Percentiles rank a stretch among this genome's conserved stretches.
phyloP scores from a whole-genome alignment of 176 grass and related monocot species.

The Raddia guianensis region DNA sequence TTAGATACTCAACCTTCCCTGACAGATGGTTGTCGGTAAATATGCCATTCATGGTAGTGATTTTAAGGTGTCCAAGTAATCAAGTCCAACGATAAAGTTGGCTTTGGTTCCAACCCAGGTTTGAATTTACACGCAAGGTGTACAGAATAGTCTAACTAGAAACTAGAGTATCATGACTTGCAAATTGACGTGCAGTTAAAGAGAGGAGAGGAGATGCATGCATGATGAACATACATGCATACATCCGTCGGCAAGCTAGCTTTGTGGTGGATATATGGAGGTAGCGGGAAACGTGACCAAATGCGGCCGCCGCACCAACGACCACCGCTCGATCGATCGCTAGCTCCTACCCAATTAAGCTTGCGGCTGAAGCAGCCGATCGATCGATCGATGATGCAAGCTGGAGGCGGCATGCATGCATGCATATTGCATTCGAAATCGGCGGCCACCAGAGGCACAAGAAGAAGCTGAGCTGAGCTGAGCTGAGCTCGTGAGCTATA shows the following conservation, averaged over 20 bases:
- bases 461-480: not conserved
- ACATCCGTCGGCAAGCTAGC: slow-evolving; percentile 23
- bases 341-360: no score
- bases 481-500: no score
- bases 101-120: not conserved
- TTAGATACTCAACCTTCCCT: no score
- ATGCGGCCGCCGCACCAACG: not conserved
- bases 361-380: not conserved
- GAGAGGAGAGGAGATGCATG: not conserved
- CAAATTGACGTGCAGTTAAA: not conserved
- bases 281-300: not conserved
- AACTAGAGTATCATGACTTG: not conserved
- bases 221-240: no score
- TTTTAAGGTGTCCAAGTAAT: not conserved
- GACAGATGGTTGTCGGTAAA: no score
- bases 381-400: not conserved
- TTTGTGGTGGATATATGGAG: no score
- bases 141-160: not conserved
- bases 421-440: not conserved
- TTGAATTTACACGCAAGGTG: not conserved
- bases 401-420: not conserved
- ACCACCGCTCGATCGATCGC: not conserved
- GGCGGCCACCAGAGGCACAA: no score
- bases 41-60: no score
- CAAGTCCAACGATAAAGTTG: not conserved